Base-by-base conservation (phyloP, 495 filamentous ascomycete genomes). In the Sabuloglossum arenarium region DNA sequence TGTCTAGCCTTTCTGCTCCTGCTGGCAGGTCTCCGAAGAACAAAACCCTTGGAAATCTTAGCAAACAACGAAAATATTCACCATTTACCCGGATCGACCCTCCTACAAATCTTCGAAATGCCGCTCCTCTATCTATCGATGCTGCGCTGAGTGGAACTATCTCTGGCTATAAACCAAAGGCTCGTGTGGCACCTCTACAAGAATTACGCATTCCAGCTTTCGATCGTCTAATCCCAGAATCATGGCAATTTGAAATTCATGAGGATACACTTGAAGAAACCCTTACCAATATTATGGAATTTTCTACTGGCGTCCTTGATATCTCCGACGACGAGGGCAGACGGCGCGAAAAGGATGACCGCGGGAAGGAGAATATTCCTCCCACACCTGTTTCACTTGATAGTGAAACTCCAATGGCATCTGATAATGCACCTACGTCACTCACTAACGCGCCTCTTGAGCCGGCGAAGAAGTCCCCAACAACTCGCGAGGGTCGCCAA, bases 241-340 rank as follows among this genome's bases (percentile, higher is more conserved):
- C 76, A 16, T 96, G 90, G 90, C 82, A 82, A 70, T 97, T 97
- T 66, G 81, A 88, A 43, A 97, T 98, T 67, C 81, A 98, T 63
- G 89, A 95, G 64, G 91, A 98, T 67, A 85, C 85, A 0, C 77
- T 79, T 30, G 84, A 93, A 61, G 86, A 98, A 61, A 80, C 89
- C 62, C 82, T 87, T 67, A 82, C 86, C 54, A 96, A 93, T 63
- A 69, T 94, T 3, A 85, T 97, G 73, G 82, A 94, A 64, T 90
- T 96, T 69, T 84, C 81, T 30, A 86, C 91, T 23, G 78, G 80
- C 62, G 82, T 81, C 0, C 77, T 98, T 0, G 90, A 97, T 63
- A 88, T 98, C 67, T 79, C 73, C 47, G 81, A 81, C 37, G 79
- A 82, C 55, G 79, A 81, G 63, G 64, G 65, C 46, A 62, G 66